Conservation (phyloP, 805 yeast genomes). For the Lachancea cidri region DNA sequence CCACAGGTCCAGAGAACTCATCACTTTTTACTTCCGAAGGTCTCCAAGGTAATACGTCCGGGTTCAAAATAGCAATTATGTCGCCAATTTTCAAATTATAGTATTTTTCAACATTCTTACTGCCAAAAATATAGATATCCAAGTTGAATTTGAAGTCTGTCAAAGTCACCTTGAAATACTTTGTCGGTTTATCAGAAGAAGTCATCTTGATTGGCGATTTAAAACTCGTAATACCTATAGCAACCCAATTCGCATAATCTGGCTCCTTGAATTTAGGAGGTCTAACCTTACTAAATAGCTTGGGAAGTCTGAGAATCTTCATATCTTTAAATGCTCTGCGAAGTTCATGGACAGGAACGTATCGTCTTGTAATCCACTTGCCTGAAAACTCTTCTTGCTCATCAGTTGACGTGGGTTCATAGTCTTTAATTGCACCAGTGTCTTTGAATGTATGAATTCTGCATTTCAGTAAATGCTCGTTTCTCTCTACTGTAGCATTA, state of each 20-base stretch:
- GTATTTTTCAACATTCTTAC: slow-evolving; percentile 56
- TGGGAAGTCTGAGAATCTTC: slow-evolving; percentile 52
- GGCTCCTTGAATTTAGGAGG: slow-evolving; percentile 73
- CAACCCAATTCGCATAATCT: slow-evolving; percentile 68
- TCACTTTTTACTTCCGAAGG: slow-evolving; percentile 18
- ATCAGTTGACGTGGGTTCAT: slow-evolving; percentile 31
- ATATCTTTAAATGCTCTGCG: slow-evolving; percentile 40
- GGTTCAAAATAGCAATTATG: slow-evolving; percentile 69
- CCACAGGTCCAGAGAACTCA: slow-evolving; percentile 21
- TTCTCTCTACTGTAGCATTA: slow-evolving; percentile 15
- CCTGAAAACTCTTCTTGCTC: slow-evolving; percentile 47
- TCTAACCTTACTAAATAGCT: slow-evolving; percentile 55
- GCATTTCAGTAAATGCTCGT: slow-evolving; percentile 28
- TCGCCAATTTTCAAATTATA: slow-evolving; percentile 76
- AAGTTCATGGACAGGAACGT: slow-evolving; percentile 37
- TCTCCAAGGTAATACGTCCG: slow-evolving; percentile 46
- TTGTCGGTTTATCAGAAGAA: slow-evolving; percentile 37
- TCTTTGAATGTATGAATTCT: slow-evolving; percentile 39
- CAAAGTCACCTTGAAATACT: slow-evolving; percentile 55
- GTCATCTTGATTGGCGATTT: slow-evolving; percentile 53
- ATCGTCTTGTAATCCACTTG: slow-evolving; percentile 41
- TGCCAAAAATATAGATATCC: slow-evolving; percentile 57
- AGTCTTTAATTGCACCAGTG: slow-evolving; percentile 16
- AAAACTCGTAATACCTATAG: slow-evolving; percentile 58
- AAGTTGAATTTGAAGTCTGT: slow-evolving; percentile 64